A percentile compares a stretch with the other conserved stretches of the same genome.
phyloP scores from a whole-genome alignment of 257 asterid genomes.

The Solanum corneliomulleri region DNA sequence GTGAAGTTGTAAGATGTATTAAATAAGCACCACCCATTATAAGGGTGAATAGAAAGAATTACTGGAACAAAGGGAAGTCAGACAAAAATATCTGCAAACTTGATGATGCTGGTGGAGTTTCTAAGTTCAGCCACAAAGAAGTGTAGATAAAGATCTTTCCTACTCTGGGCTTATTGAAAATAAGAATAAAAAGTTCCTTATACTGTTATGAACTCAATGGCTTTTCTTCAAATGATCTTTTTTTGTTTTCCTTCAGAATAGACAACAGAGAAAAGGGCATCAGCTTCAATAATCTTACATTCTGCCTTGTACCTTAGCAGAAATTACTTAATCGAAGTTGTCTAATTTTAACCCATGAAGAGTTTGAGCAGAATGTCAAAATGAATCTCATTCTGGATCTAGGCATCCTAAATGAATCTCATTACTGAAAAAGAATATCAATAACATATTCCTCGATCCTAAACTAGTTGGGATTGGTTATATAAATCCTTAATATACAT shows the following conservation, averaged over 20 bases:
- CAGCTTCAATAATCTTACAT: background rate
- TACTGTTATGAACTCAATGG: background rate
- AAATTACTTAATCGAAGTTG: background rate
- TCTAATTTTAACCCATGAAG: background rate
- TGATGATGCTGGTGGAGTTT: background rate
- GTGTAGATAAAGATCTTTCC: background rate
- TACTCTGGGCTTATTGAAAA: background rate
- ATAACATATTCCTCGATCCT: background rate
- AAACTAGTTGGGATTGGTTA: background rate
- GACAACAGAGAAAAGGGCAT: background rate
- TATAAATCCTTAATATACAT: background rate
- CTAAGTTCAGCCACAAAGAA: background rate
- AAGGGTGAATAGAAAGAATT: background rate
- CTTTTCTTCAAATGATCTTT: background rate
- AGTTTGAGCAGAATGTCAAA: background rate
- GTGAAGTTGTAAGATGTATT: background rate
- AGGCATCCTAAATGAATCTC: background rate
- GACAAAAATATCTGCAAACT: background rate
- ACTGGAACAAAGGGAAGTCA: background rate
- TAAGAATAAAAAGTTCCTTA: background rate
- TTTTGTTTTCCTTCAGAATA: background rate
- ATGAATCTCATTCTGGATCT: background rate
- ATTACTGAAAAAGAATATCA: background rate
- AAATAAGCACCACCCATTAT: background rate
- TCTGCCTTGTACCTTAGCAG: background rate